These are phyloP conservation scores for Lyophyllum shimeji DNA, from an alignment of 768 basidiomycete genomes.

Conservation along the genomic window DNA sequence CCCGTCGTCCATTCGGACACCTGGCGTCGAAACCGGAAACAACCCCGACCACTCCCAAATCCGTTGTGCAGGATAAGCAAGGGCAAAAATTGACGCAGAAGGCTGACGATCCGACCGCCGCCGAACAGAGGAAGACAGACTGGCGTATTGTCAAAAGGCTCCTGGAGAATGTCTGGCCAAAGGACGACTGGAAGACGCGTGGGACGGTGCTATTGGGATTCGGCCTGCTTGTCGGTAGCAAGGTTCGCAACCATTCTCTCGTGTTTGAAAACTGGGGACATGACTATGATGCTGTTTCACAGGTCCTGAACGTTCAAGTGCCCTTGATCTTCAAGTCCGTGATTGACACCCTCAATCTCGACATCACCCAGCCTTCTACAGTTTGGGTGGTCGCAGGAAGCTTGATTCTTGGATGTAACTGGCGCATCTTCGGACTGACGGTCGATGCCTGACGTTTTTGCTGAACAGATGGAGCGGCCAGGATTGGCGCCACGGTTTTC, in stretches of 20 bases:
- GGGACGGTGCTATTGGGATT: constrained; percentile 83
- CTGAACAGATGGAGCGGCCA: constrained; percentile 78
- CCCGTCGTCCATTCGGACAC: constrained; percentile 15
- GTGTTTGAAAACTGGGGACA: neutral
- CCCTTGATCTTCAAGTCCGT: constrained; percentile 92
- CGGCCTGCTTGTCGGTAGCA: constrained; percentile 75
- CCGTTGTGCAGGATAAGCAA: neutral
- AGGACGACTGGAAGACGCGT: constrained; percentile 79
- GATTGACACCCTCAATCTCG: constrained; percentile 87
- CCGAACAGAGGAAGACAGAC: constrained; percentile 70
- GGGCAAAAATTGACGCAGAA: neutral
- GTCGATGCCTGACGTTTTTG: constrained; percentile 1
- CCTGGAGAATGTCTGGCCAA: constrained; percentile 92
- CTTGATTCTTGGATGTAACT: constrained; percentile 87
- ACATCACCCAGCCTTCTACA: constrained; percentile 69
- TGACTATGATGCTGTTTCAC: neutral
- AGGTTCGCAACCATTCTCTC: constrained; percentile 50
- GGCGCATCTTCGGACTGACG: neutral
- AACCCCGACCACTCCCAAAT: constrained; percentile 10
- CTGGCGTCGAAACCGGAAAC: constrained; percentile 18
- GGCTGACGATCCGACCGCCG: constrained; percentile 28
- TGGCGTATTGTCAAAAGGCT: constrained; percentile 85
- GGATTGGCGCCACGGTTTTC: constrained; percentile 87
- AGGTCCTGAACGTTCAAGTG: constrained; percentile 98
- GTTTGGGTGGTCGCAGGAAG: constrained; percentile 94